Conservation (phyloP, 345 rosid genomes). For the Heritiera littoralis region DNA sequence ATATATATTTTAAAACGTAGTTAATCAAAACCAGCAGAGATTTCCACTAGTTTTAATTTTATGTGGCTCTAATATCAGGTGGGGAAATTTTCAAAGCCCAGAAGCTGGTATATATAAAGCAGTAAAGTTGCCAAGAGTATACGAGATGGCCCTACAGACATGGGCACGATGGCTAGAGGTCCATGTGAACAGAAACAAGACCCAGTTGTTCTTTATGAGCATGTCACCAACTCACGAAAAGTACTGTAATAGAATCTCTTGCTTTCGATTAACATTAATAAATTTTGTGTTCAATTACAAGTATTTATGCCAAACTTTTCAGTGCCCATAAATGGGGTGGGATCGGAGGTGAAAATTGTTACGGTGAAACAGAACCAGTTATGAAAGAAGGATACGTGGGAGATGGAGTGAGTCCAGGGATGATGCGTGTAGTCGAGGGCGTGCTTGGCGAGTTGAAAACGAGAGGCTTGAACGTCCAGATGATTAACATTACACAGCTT, state of each 20-base stretch:
- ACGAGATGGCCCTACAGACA: constrained; percentile 76
- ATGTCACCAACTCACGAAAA: constrained; percentile 90
- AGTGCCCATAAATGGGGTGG: constrained; percentile 90
- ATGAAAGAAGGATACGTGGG: constrained; percentile 55
- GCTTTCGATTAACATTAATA: background rate
- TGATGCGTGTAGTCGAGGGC: constrained; percentile 55
- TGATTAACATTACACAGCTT: constrained; percentile 77
- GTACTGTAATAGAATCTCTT: constrained; percentile 28
- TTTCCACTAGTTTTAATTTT: background rate
- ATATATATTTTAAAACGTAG: background rate
- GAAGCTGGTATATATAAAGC: constrained; percentile 60
- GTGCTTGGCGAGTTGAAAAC: constrained; percentile 40
- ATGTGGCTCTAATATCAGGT: constrained; percentile 29
- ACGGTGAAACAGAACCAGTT: constrained; percentile 54
- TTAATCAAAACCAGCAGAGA: background rate
- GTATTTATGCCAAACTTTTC: constrained; percentile 1
- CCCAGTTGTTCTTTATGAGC: constrained; percentile 75
- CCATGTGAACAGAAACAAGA: constrained; percentile 59
- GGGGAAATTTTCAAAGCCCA: constrained; percentile 74
- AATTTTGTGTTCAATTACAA: background rate
- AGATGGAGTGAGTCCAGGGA: constrained; percentile 50
- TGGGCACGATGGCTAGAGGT: constrained; percentile 85
- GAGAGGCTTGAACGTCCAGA: constrained; percentile 52
- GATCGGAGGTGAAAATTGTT: constrained; percentile 48
- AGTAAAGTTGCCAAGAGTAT: constrained; percentile 70